phyloP scores from a whole-genome alignment of 441 rosid species.

The Adansonia madagascariensis region DNA sequence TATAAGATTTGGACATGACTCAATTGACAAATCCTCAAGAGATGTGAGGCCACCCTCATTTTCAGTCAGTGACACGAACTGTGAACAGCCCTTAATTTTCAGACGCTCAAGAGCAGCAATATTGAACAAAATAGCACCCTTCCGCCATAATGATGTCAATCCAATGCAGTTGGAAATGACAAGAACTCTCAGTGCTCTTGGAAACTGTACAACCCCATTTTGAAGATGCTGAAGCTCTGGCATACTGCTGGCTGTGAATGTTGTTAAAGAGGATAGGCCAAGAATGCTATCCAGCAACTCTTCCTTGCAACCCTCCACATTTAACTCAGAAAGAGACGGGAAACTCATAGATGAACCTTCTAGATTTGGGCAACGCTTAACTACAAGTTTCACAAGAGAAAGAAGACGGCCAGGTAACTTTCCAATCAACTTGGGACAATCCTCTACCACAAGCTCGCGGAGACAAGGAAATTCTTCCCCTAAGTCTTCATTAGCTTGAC shows the following conservation, averaged over 20 bases:
- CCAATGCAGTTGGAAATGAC: constrained; percentile 18
- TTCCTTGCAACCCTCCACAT: constrained; percentile 23
- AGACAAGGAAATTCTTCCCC: constrained; percentile 29
- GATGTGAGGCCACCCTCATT: background rate
- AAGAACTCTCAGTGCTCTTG: constrained; percentile 4
- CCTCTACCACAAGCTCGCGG: constrained; percentile 21
- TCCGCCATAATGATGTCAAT: constrained; percentile 10
- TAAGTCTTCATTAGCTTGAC: background rate
- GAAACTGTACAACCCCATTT: constrained; percentile 11
- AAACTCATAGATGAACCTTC: constrained; percentile 8
- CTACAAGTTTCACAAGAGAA: constrained; percentile 24
- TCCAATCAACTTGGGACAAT: constrained; percentile 29
- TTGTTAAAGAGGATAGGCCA: background rate
- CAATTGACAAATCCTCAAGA: constrained; percentile 16
- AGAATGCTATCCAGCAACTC: background rate
- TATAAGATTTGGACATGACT: constrained; percentile 11
- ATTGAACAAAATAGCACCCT: background rate
- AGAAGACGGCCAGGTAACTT: constrained; percentile 20
- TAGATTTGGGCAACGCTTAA: constrained; percentile 26
- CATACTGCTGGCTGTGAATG: background rate
- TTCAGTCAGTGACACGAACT: constrained; percentile 15
- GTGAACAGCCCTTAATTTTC: background rate
- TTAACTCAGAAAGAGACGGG: constrained; percentile 22
- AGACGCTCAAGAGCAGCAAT: constrained; percentile 24
- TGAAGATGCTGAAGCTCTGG: background rate